Base-by-base conservation (phyloP, 129 eudicot species). In the Ambrosia artemisiifolia region DNA sequence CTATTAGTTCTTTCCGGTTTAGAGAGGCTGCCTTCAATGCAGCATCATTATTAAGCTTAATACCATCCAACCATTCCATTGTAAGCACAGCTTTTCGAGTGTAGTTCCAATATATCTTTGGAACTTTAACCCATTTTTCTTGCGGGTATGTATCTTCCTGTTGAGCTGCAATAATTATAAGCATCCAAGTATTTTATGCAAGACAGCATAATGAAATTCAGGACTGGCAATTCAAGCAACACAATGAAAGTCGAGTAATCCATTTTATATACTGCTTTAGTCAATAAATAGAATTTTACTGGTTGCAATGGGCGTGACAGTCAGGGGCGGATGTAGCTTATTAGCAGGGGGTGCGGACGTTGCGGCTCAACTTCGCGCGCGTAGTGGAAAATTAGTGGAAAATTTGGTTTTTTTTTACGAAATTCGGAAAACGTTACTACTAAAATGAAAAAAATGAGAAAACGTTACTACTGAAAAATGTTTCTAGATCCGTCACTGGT, bases 11-110 rank as follows among this genome's bases (percentile, higher is more conserved):
- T 79, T 87, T 93, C 20, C 93, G 83, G 46, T 93, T 85, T 60
- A 93, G 71, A 69, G 61, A 53, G 20, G 84, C 92, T 54, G 83
- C 79, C 74, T 72, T 67, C 59, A 93, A 76, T 16, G 87, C 87
- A 47, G 64, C 73, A 50, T 87, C 93, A 78, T 93, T 82, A 8
- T 90, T 93, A 71, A 93, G 96, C 85, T 93, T 93, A 43, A 90
- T 93, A 57, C 96, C 98, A 72, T 93, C 90, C 70, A 93, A 53
- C 98, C 98, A 93, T 82, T 93, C 98, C 98, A 90, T 93, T 20
- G 98, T 93, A 47, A 93, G 98, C 66, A 93, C 98, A 33, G 85
- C 88, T 76, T 86, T 87, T 56, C 98, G 91, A 55, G 98, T 93
- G 65, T 87, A 80, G 34, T 86, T 86, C 98, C 98, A 93, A 43